These are phyloP conservation scores for Eutrema japonicum DNA, from an alignment of 345 rosid species.

Conservation along the genomic window DNA sequence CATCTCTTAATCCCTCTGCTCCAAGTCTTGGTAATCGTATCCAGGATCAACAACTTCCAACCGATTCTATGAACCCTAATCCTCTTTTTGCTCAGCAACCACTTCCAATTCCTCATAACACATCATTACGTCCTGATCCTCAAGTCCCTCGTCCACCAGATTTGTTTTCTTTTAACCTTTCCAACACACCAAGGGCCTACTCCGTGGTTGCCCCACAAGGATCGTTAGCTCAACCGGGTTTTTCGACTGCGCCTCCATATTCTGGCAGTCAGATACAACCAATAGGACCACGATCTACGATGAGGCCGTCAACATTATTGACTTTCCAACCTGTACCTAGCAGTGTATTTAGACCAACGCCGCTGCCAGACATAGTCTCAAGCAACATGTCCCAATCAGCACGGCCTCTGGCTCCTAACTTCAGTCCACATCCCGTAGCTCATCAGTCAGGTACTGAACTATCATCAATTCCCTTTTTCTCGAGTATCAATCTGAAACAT, in stretches of 20 bases:
- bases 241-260: conserved; percentile 41
- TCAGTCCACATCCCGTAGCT: conserved; percentile 44
- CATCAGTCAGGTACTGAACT: conserved; percentile 51
- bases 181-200: conserved; percentile 51
- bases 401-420: conserved; percentile 48
- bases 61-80: conserved; percentile 42
- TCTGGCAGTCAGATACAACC: conserved; percentile 53
- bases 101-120: conserved; percentile 48
- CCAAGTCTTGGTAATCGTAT: conserved; percentile 47
- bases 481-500: conserved; percentile 46
- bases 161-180: conserved; percentile 41
- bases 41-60: conserved; percentile 44
- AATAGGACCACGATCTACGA: conserved; percentile 43
- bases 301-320: conserved; percentile 47
- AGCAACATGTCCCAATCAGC: conserved; percentile 51
- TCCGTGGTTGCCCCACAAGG: conserved; percentile 49
- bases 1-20: conserved; percentile 46
- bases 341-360: conserved; percentile 44
- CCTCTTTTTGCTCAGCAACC: conserved; percentile 58
- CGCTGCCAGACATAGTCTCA: conserved; percentile 40
- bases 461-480: conserved; percentile 38
- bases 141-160: conserved; percentile 53
- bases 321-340: conserved; percentile 48
- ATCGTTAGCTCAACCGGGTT: conserved; percentile 44
- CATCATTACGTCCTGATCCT: conserved; percentile 46